A percentile compares a stretch with the other conserved stretches of the same genome.
These are phyloP conservation scores for Erythrophleum ivorense DNA, from an alignment of 331 rosid species.

Conservation along the genomic window DNA sequence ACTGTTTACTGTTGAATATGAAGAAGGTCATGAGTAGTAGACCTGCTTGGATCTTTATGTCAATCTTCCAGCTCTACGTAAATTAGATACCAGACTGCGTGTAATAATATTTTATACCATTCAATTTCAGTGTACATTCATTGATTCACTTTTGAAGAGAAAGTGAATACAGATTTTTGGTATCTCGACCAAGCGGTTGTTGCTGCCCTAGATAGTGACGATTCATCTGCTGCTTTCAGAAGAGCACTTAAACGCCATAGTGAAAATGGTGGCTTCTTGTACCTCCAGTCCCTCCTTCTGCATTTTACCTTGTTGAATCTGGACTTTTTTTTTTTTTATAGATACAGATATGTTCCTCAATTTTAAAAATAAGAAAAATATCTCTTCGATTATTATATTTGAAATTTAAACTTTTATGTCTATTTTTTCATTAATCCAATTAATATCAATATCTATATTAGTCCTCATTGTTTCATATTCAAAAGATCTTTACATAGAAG, in stretches of 20 bases:
- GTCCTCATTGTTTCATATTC: too few species aligned
- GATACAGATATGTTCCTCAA: too few species aligned
- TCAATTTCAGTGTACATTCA: neutral
- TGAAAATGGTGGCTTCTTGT: conserved; percentile 98
- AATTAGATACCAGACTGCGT: conserved; percentile 95
- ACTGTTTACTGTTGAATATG: conserved; percentile 31
- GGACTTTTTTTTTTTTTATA: too few species aligned
- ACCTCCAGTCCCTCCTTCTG: conserved; percentile 88
- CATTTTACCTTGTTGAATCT: too few species aligned
- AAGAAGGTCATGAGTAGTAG: conserved; percentile 90
- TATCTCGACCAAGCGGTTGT: conserved; percentile 90
- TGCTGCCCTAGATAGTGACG: conserved; percentile 68
- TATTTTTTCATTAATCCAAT: too few species aligned
- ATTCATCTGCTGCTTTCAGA: conserved; percentile 63
- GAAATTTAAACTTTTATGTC: too few species aligned
- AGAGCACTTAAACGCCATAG: conserved; percentile 83
- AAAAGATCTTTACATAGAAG: too few species aligned
- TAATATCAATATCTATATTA: too few species aligned
- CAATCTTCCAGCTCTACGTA: conserved; percentile 90
- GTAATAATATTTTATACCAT: conserved; percentile 57
- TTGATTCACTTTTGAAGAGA: neutral
- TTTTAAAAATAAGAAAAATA: too few species aligned
- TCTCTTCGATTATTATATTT: too few species aligned
- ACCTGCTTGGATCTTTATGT: conserved; percentile 91
- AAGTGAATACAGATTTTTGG: conserved; percentile 79